Conservation (phyloP, 2,329 filamentous ascomycete genomes). For the Scedosporium apiospermum region DNA sequence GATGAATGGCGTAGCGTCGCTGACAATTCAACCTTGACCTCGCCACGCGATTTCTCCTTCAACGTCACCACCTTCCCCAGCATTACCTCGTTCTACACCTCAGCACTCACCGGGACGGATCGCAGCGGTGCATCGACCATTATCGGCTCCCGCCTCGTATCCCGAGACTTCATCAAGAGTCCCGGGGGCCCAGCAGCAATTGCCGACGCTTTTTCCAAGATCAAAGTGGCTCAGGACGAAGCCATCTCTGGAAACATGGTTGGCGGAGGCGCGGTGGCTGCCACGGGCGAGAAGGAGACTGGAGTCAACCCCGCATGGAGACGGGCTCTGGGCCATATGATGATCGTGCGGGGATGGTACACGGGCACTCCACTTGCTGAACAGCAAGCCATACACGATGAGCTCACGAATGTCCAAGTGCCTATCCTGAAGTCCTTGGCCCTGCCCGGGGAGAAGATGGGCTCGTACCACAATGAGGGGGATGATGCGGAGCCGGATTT, state of each 20-base stretch:
- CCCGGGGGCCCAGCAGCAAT: constrained; percentile 22
- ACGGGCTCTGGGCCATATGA: constrained; percentile 20
- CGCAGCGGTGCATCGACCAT: neutral
- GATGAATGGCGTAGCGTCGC: constrained; percentile 15
- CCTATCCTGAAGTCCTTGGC: constrained; percentile 23
- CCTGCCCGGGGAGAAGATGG: constrained; percentile 23
- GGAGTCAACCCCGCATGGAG: constrained; percentile 28
- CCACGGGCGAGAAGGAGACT: constrained; percentile 17
- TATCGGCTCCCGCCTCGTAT: constrained; percentile 25
- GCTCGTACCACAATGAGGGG: constrained; percentile 24
- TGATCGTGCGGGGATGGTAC: neutral
- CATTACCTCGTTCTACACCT: constrained; percentile 11
- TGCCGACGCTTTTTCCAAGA: constrained; percentile 21
- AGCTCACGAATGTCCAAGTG: constrained; percentile 24
- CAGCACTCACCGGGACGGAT: neutral
- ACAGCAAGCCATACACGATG: constrained; percentile 27
- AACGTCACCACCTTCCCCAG: constrained; percentile 37
- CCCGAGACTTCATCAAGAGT: constrained; percentile 19
- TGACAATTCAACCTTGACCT: constrained; percentile 25
- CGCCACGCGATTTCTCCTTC: constrained; percentile 28
- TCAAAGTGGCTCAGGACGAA: constrained; percentile 13
- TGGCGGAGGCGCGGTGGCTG: constrained; percentile 20
- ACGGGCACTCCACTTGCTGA: constrained; percentile 11
- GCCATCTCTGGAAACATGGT: constrained; percentile 19
- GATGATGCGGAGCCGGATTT: constrained; percentile 27